Evolutionary conservation across 352 stramenopile species (phyloP), one percentile per base, ranked within the genome.

Genomic region (Phytophthora sp.): DNA sequence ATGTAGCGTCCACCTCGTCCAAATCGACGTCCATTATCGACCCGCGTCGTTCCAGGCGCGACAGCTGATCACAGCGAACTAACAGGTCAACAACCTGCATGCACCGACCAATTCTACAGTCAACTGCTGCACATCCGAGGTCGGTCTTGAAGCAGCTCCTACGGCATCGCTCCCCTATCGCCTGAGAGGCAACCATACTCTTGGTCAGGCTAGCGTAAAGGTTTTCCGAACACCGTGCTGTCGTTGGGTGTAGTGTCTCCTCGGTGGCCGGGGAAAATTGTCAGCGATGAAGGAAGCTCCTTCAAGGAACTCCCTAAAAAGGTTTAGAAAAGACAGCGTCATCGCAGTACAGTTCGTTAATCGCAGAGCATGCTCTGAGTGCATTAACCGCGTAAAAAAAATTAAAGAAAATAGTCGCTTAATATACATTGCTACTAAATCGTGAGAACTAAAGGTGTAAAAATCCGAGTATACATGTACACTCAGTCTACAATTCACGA

Each of bases 61-160:
- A 31, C 58, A 62, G 49, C 52, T 67, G 58, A 54, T 24, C 15
- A 13, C 43, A 18, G 35, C 50, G 59, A 67, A 67, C 59, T 35
- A 49, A 54, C 32, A 11, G 28, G 42, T 63, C 54, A 63, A 56
- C 54, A 49, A 50, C 15, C 23, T 31, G 7, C 4, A 42, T 37
- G 11, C 20, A 15, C 28, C 49, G 23, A 27, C 23, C 26, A 38
- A 48, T 57, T 45, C 49, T 48, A 5, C 23, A 45, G 38, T 35
- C 39, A 48, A 21, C 35, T 20, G 27, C 18, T 42, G 23, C 50
- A 42, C 21, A 49, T 49, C 42, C 52, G 10, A 31, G 34, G 21
- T 45, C 51, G 51, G 38, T n/a, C 32, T 39, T 39, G 32, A 13
- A 53, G 18, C 27, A 26, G 44, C 20, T 51, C 18, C 38, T 10